Conservation (phyloP, 2,329 filamentous ascomycete species). For the Penicillium verrucosum region DNA sequence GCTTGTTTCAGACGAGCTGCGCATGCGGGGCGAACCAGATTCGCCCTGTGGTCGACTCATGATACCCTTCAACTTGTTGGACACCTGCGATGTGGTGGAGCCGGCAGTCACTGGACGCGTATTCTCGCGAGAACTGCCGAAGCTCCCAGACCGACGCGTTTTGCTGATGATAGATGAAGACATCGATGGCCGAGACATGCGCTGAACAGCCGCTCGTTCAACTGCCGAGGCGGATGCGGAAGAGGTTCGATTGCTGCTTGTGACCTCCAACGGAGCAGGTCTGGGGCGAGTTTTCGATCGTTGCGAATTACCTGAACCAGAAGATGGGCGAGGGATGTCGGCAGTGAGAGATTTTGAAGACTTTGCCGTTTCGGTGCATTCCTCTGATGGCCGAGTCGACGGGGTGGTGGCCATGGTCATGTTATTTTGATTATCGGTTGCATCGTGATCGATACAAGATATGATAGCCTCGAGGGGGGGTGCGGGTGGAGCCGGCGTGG, state of each 20-base stretch:
- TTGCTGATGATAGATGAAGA: slow-evolving; percentile 26
- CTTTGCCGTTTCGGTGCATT: neutral
- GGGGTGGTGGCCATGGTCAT: slow-evolving; percentile 12
- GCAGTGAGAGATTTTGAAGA: neutral
- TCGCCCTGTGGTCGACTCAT: slow-evolving; percentile 35
- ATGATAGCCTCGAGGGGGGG: slow-evolving; percentile 23
- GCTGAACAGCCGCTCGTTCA: slow-evolving; percentile 43
- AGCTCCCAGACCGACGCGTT: slow-evolving; percentile 40
- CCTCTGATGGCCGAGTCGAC: neutral
- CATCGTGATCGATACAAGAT: slow-evolving; percentile 13
- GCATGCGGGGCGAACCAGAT: slow-evolving; percentile 28
- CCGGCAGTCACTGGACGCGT: slow-evolving; percentile 40
- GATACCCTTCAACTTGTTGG: slow-evolving; percentile 43
- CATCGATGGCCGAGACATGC: slow-evolving; percentile 34
- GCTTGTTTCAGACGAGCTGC: slow-evolving; percentile 39
- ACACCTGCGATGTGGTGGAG: slow-evolving; percentile 41
- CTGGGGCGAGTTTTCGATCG: slow-evolving; percentile 27
- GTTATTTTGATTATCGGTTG: slow-evolving; percentile 15
- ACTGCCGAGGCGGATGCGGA: slow-evolving; percentile 18
- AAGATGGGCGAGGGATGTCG: slow-evolving; percentile 23
- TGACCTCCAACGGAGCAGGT: slow-evolving; percentile 26
- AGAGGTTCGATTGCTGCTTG: slow-evolving; percentile 23
- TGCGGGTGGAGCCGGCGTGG: slow-evolving; percentile 14
- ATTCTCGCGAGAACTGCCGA: slow-evolving; percentile 35
- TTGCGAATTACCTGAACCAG: slow-evolving; percentile 31